phyloP scores from a whole-genome alignment of 805 yeast species.

The Millerago galiae region DNA sequence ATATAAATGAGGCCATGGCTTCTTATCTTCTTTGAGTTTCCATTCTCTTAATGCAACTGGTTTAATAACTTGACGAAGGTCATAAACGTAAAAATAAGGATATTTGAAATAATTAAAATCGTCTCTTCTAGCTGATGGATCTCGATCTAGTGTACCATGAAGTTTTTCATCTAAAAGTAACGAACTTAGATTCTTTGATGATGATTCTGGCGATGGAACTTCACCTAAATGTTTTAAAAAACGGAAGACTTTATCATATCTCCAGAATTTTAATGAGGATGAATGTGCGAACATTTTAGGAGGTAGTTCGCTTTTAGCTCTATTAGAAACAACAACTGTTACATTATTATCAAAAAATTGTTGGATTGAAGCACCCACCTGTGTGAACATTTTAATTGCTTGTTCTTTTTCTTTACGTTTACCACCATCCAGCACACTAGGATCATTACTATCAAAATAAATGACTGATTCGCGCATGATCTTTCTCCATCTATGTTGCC shows the following conservation, averaged over 20 bases:
- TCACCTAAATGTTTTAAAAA: slow-evolving; percentile 64
- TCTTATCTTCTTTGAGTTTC: slow-evolving; percentile 32
- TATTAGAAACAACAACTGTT: slow-evolving; percentile 73
- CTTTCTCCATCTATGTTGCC: slow-evolving; percentile 57
- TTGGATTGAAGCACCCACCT: slow-evolving; percentile 49
- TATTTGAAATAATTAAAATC: slow-evolving; percentile 78
- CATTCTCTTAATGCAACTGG: slow-evolving; percentile 85
- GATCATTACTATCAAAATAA: slow-evolving; percentile 45
- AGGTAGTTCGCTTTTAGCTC: slow-evolving; percentile 38
- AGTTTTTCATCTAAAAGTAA: slow-evolving; percentile 78
- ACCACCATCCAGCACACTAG: slow-evolving; percentile 20
- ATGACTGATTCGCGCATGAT: slow-evolving; percentile 51
- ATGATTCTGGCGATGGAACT: slow-evolving; percentile 18
- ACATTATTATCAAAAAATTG: slow-evolving; percentile 50
- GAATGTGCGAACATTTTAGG: slow-evolving; percentile 48
- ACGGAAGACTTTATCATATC: slow-evolving; percentile 74
- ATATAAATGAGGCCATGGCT: slow-evolving; percentile 54
- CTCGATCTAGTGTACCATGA: slow-evolving; percentile 84
- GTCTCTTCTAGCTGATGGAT: slow-evolving; percentile 77
- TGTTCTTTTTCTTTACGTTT: slow-evolving; percentile 27
- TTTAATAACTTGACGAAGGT: slow-evolving; percentile 65
- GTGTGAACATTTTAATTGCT: slow-evolving; percentile 25
- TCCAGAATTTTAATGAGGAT: slow-evolving; percentile 64
- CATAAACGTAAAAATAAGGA: slow-evolving; percentile 73
- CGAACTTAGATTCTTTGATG: slow-evolving; percentile 37